phyloP scores from a whole-genome alignment of 2,329 filamentous ascomycete genomes.

The Fusarium guadeloupense region DNA sequence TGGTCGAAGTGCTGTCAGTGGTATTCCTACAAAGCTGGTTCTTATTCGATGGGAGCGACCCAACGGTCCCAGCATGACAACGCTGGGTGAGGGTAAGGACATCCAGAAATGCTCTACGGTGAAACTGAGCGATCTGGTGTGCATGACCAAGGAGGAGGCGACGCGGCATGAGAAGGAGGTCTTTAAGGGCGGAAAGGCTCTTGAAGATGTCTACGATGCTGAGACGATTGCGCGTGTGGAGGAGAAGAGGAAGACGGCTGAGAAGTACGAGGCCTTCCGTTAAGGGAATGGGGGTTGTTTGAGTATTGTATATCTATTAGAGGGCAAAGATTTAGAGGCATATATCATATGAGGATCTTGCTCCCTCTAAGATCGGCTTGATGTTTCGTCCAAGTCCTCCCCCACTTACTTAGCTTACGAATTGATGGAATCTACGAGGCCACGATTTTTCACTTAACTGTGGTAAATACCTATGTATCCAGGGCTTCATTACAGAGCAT shows the following conservation, averaged over 20 bases:
- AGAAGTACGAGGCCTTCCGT: slow-evolving; percentile 64
- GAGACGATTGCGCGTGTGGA: slow-evolving; percentile 74
- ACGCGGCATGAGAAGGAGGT: slow-evolving; percentile 81
- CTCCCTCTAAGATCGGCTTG: not conserved
- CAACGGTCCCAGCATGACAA: slow-evolving; percentile 62
- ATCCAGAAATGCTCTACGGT: slow-evolving; percentile 82
- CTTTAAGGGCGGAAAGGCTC: slow-evolving; percentile 71
- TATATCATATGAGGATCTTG: not conserved
- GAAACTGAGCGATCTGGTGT: slow-evolving; percentile 76
- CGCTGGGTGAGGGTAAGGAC: slow-evolving; percentile 70
- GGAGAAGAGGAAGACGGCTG: slow-evolving; percentile 72
- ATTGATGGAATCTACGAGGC: no score
- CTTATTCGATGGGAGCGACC: slow-evolving; percentile 84
- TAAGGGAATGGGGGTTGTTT: slow-evolving; percentile 1
- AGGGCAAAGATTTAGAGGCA: not conserved
- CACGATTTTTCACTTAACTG: no score
- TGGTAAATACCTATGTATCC: no score
- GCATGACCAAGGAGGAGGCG: slow-evolving; percentile 94
- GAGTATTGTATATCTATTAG: not conserved
- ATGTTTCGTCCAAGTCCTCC: not conserved
- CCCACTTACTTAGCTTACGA: slow-evolving; percentile 2
- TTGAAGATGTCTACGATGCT: slow-evolving; percentile 78
- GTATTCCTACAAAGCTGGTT: slow-evolving; percentile 79
- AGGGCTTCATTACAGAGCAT: no score
- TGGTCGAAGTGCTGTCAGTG: slow-evolving; percentile 83